Conservation (phyloP, 805 yeast genomes). For the Metschnikowia corniflorae region DNA sequence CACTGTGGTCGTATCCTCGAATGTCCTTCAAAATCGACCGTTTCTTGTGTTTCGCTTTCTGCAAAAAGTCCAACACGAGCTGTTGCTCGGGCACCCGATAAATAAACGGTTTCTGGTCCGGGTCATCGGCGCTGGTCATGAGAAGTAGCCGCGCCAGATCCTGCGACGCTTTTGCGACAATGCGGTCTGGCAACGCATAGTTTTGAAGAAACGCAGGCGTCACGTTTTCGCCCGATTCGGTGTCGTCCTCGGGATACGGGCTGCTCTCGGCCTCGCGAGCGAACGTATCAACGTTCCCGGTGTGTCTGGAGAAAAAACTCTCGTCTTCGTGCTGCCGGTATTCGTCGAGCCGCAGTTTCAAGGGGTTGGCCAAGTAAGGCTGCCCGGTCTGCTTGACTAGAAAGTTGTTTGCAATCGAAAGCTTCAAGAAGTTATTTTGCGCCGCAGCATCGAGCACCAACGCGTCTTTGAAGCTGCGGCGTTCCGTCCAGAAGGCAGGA, state of each 20-base stretch:
- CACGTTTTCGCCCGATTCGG: constrained; percentile 25
- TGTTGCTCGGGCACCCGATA: constrained; percentile 67
- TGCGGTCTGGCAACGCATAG: constrained; percentile 29
- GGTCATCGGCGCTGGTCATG: constrained; percentile 19
- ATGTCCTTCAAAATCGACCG: constrained; percentile 21
- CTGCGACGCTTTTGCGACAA: constrained; percentile 27
- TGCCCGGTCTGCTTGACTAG: constrained; percentile 34
- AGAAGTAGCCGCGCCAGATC: constrained; percentile 12
- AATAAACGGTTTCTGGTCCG: constrained; percentile 40
- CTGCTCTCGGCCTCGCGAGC: constrained; percentile 30
- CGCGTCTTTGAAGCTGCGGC: constrained; percentile 50
- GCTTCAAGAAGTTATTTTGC: constrained; percentile 31
- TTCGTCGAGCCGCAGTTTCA: constrained; percentile 25
- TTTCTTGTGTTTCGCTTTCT: constrained; percentile 20
- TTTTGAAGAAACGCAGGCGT: constrained; percentile 36
- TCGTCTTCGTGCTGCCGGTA: constrained; percentile 27
- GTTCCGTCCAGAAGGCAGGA: constrained; percentile 33
- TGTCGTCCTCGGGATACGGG: constrained; percentile 22
- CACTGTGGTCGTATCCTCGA: constrained; percentile 22
- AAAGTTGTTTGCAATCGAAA: constrained; percentile 28
- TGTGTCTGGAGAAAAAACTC: constrained; percentile 19
- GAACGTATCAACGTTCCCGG: constrained; percentile 7
- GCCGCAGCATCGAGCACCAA: constrained; percentile 50
- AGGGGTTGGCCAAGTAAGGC: constrained; percentile 25
- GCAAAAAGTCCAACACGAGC: constrained; percentile 64